Evolutionary conservation across 2,329 filamentous ascomycete genomes (phyloP).

Genomic region (Emergomyces orientalis): DNA sequence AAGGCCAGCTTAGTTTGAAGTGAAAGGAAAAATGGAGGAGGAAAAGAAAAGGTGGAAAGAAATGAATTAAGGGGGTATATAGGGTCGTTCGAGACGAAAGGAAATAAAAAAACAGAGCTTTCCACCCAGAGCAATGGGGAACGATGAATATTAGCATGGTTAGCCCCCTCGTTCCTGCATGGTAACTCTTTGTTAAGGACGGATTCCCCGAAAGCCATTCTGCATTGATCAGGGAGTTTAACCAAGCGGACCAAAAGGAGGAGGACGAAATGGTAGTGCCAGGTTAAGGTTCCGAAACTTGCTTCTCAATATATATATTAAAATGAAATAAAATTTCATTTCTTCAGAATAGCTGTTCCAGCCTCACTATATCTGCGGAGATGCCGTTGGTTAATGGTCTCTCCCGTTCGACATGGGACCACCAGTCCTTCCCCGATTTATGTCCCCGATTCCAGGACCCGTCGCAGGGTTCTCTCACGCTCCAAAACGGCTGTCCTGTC

Average conservation of each 20-base stretch:
- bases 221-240: no score
- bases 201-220: no score
- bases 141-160: not conserved
- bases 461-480: conserved; percentile 34
- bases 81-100: conserved; percentile 2
- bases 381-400: conserved; percentile 17
- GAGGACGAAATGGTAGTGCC: not conserved
- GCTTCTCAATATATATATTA: not conserved
- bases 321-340: not conserved
- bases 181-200: not conserved
- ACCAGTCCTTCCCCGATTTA: conserved; percentile 34
- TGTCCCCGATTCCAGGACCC: conserved; percentile 37
- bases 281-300: not conserved
- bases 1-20: not conserved
- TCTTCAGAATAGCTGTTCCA: conserved; percentile 7
- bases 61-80: not conserved
- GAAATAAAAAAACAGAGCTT: conserved; percentile 6
- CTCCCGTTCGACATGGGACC: conserved; percentile 38
- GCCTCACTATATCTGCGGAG: conserved; percentile 3
- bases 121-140: conserved; percentile 10
- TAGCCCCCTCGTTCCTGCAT: not conserved
- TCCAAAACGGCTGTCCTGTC: conserved; percentile 27
- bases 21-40: not conserved
- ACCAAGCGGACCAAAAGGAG: no score
- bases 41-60: not conserved